A percentile compares a stretch with the other conserved stretches of the same genome.
phyloP scores from a whole-genome alignment of 2,329 filamentous ascomycete species.

The Paraconiothyrium sp. region DNA sequence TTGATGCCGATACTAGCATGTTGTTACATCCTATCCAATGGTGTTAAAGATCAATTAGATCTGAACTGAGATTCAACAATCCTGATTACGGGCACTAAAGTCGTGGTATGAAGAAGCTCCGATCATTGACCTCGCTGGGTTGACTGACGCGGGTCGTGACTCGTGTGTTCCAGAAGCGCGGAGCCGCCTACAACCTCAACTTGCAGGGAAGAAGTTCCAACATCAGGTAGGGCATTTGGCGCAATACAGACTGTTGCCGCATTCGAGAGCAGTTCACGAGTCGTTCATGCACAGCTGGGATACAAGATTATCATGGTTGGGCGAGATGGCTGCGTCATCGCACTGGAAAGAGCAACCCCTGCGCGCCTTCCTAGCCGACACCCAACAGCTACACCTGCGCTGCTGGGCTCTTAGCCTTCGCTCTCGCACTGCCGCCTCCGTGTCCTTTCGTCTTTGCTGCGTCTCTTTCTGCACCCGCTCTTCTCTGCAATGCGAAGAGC shows the following conservation, averaged over 20 bases:
- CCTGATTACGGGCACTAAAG: neutral
- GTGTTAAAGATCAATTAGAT: neutral
- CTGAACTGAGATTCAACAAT: neutral
- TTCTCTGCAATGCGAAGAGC: slow-evolving; percentile 1
- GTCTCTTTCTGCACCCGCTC: neutral
- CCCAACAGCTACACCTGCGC: slow-evolving; percentile 11
- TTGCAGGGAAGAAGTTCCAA: neutral
- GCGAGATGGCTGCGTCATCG: neutral
- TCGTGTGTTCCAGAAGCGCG: neutral
- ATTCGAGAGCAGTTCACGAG: neutral
- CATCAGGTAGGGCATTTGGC: neutral
- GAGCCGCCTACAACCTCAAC: neutral
- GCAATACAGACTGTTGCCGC: neutral
- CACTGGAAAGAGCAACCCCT: slow-evolving; percentile 1
- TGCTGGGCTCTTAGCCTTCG: slow-evolving; percentile 6
- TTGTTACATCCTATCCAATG: too few relatives aligned
- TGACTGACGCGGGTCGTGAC: neutral
- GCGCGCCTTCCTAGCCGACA: slow-evolving; percentile 5
- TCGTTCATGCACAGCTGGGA: neutral
- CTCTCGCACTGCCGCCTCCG: slow-evolving; percentile 9
- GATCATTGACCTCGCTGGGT: neutral
- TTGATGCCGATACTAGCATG: too few relatives aligned
- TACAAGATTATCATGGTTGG: neutral
- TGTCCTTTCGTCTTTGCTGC: neutral
- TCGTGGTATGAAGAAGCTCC: neutral